phyloP scores from a whole-genome alignment of 441 rosid genomes.

The Populus trichocarpa region DNA sequence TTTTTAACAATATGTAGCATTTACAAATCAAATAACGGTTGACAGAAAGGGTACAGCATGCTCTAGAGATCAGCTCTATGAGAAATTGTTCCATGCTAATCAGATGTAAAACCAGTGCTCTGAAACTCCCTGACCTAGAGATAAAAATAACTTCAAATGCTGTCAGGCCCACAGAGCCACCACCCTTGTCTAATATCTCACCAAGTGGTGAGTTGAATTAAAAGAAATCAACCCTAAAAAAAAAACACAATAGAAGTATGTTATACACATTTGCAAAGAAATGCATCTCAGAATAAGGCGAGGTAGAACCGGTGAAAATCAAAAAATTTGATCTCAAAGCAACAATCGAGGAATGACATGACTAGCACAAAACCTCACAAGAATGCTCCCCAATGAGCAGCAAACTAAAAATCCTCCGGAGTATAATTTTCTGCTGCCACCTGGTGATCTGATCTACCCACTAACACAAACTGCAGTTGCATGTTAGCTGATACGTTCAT shows the following conservation, averaged over 20 bases:
- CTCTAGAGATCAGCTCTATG: constrained; percentile 25
- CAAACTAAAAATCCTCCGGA: constrained; percentile 5
- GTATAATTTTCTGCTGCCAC: constrained; percentile 9
- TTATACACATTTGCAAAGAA: constrained; percentile 62
- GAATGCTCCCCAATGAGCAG: constrained; percentile 4
- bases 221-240: constrained; percentile 22
- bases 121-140: constrained; percentile 18
- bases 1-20: constrained; percentile 37
- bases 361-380: constrained; percentile 10
- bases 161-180: constrained; percentile 27
- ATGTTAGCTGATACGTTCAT: constrained; percentile 18
- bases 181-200: constrained; percentile 28
- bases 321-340: constrained; percentile 15
- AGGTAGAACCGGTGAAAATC: constrained; percentile 10
- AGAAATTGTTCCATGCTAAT: constrained; percentile 24
- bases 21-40: constrained; percentile 43
- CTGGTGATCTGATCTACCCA: constrained; percentile 8
- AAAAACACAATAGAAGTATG: constrained; percentile 19
- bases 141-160: constrained; percentile 7
- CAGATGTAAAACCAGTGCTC: constrained; percentile 17
- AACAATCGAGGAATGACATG: constrained; percentile 4
- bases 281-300: constrained; percentile 28
- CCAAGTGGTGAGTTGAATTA: constrained; percentile 17
- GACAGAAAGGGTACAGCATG: constrained; percentile 43
- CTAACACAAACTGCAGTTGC: constrained; percentile 11